A percentile compares a stretch with the other conserved stretches of the same genome.
These are phyloP conservation scores for Ustilago shanxiensis DNA, from an alignment of 1,284 basidiomycete genomes.

Conservation along the genomic window DNA sequence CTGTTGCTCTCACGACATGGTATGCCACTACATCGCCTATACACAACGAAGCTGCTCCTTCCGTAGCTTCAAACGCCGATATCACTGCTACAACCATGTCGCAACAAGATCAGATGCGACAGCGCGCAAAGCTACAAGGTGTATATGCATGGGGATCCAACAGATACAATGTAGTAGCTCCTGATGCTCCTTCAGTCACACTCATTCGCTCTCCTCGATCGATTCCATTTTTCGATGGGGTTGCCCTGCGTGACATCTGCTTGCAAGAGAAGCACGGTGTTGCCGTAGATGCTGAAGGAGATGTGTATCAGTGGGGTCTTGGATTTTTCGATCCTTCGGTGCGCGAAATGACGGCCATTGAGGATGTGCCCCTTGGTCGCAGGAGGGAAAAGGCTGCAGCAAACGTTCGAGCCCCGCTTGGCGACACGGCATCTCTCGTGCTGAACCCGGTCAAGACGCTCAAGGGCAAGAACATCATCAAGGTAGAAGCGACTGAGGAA, in stretches of 20 bases:
- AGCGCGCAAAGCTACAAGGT: slow-evolving; percentile 51
- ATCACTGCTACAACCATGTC: slow-evolving; percentile 45
- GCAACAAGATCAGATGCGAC: slow-evolving; percentile 63
- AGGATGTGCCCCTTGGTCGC: slow-evolving; percentile 57
- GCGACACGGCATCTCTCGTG: slow-evolving; percentile 29
- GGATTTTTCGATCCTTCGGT: slow-evolving; percentile 66
- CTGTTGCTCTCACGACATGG: slow-evolving; percentile 35
- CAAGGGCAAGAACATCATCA: slow-evolving; percentile 64
- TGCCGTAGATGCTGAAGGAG: slow-evolving; percentile 75
- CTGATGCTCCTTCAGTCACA: slow-evolving; percentile 48
- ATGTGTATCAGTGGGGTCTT: slow-evolving; percentile 72
- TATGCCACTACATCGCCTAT: slow-evolving; percentile 31
- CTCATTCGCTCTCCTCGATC: slow-evolving; percentile 56
- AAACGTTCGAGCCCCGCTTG: slow-evolving; percentile 49
- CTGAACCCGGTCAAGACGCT: slow-evolving; percentile 61
- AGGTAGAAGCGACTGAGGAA: slow-evolving; percentile 59
- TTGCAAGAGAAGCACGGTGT: slow-evolving; percentile 65
- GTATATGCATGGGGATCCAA: slow-evolving; percentile 65
- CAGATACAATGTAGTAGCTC: slow-evolving; percentile 66
- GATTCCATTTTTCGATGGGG: slow-evolving; percentile 65
- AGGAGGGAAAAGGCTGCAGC: slow-evolving; percentile 47
- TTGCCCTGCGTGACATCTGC: slow-evolving; percentile 64
- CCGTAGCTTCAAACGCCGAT: slow-evolving; percentile 28
- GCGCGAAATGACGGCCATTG: slow-evolving; percentile 43
- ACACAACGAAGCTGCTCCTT: slow-evolving; percentile 35